Base-by-base conservation (phyloP, 345 rosid species). In the Corchorus capsularis region DNA sequence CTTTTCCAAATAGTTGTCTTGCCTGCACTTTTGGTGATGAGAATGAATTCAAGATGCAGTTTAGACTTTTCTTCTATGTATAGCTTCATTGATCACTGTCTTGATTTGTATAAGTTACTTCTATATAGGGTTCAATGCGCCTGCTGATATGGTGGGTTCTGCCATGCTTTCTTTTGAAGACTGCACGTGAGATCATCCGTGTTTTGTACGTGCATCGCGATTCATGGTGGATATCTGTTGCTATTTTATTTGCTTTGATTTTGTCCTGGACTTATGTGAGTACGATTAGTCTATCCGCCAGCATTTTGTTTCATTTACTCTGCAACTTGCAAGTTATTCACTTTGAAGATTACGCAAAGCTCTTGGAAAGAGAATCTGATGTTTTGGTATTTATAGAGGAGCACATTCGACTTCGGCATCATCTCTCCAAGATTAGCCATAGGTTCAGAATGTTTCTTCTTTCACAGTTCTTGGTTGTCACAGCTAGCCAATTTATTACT, bases 341-440 rank as follows among this genome's bases (percentile, higher is more conserved):
- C 88, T 90, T 93, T 69, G 91, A 91, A 32, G 96, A 92, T 77
- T 92, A 92, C 22, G 86, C 87, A 3, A 89, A 89, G 88, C 87
- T 89, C 53, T 69, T 92, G 82, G 91, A 89, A 57, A 87, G 83
- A 53, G 98, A 91, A 39, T 83, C 86, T 14, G 93, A 91, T 70
- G 90, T 94, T 80, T 67, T 85, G 60, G 67, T 85, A 70, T 85
- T 89, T 63, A 90, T 91, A 39, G 86, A 90, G 50, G 97, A 93
- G 79, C 98, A 94, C 79, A 84, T 83, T 59, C 95, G 90, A 62
- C 85, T 94, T 14, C 87, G 97, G 0, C 77, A 88, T 81, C 82
- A 94, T 77, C 95, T 93, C 17, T 93, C 97, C 53, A 94, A 94
- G 84, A 94, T 94, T 79, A 94, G 98, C 87, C 98, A 94, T 81